phyloP scores from a whole-genome alignment of 2,329 filamentous ascomycete species.

The Diplocarpon mali region DNA sequence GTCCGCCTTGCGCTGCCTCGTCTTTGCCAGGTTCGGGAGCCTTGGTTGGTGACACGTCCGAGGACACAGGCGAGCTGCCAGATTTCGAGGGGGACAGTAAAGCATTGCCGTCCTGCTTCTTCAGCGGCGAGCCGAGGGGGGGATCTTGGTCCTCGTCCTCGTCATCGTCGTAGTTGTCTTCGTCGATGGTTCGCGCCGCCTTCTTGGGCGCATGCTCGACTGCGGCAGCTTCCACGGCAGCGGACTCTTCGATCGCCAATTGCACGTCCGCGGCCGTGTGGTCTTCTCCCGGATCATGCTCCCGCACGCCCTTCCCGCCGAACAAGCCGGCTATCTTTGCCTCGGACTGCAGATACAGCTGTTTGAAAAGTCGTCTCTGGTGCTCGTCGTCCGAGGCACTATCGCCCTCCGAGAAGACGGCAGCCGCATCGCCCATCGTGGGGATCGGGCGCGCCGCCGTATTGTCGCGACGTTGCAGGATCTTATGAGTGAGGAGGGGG shows the following conservation, averaged over 20 bases:
- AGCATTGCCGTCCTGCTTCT: constrained; percentile 37
- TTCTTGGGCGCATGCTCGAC: constrained; percentile 48
- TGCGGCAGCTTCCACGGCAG: constrained; percentile 36
- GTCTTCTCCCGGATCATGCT: constrained; percentile 20
- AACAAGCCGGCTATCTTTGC: constrained; percentile 70
- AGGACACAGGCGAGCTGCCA: constrained; percentile 52
- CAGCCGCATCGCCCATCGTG: constrained; percentile 34
- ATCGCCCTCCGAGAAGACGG: constrained; percentile 38
- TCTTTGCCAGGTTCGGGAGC: constrained; percentile 42
- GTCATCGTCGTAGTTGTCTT: constrained; percentile 79
- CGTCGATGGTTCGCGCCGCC: constrained; percentile 65
- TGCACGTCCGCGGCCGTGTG: constrained; percentile 24
- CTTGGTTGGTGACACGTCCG: constrained; percentile 38
- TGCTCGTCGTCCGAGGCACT: constrained; percentile 54
- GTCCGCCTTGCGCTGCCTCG: constrained; percentile 38
- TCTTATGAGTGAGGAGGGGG: constrained; percentile 35
- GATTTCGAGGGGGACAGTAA: constrained; percentile 61
- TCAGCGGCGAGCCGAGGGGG: constrained; percentile 40
- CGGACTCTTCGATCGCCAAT: constrained; percentile 41
- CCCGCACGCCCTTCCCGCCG: constrained; percentile 30
- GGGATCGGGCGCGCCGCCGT: constrained; percentile 28
- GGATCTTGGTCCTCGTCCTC: constrained; percentile 64
- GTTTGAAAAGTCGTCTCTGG: constrained; percentile 60
- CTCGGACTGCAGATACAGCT: constrained; percentile 68
- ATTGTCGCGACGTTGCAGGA: constrained; percentile 49